These are phyloP conservation scores for Wallacemonas sp. DNA, from an alignment of 208 protist species.

Conservation along the genomic window DNA sequence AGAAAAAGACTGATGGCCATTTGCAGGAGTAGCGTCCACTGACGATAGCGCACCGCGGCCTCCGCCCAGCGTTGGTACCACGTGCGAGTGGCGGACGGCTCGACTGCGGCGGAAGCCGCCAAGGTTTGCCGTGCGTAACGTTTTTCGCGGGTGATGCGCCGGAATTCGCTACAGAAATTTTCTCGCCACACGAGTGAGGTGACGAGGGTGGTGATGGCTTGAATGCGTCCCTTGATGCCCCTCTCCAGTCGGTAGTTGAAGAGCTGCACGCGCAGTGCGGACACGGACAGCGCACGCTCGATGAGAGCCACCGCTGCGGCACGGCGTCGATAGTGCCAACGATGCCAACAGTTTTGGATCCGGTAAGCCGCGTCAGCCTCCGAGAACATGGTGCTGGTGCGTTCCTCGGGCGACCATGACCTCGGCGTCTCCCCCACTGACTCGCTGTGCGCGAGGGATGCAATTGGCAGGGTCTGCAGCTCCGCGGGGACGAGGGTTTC, in stretches of 20 bases:
- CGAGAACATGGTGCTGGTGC: not conserved
- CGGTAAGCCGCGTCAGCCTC: not conserved
- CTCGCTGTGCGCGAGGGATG: not conserved
- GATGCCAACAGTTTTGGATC: conserved; percentile 13
- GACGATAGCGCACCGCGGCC: conserved; percentile 19
- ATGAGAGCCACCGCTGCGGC: not conserved
- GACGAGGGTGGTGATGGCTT: conserved; percentile 40
- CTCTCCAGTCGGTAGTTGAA: conserved; percentile 27
- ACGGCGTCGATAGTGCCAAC: not conserved
- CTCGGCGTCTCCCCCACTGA: not conserved
- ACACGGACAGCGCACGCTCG: not conserved
- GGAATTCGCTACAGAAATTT: conserved; percentile 74
- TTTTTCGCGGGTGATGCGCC: conserved; percentile 32
- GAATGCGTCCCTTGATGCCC: conserved; percentile 17
- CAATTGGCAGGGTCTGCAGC: not conserved
- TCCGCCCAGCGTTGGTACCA: conserved; percentile 20
- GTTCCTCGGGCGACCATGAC: not conserved
- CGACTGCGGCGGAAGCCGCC: not conserved
- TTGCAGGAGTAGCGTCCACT: conserved; percentile 48
- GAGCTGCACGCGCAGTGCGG: conserved; percentile 4
- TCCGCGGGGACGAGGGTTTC: not conserved
- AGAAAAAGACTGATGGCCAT: conserved; percentile 48
- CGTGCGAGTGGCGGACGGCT: conserved; percentile 16
- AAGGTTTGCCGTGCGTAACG: conserved; percentile 6
- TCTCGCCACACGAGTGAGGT: conserved; percentile 75